Percentiles rank a stretch among this genome's conserved stretches.
Conservation (phyloP, 1,139 yeast species). For the Geotrichum reessii region DNA sequence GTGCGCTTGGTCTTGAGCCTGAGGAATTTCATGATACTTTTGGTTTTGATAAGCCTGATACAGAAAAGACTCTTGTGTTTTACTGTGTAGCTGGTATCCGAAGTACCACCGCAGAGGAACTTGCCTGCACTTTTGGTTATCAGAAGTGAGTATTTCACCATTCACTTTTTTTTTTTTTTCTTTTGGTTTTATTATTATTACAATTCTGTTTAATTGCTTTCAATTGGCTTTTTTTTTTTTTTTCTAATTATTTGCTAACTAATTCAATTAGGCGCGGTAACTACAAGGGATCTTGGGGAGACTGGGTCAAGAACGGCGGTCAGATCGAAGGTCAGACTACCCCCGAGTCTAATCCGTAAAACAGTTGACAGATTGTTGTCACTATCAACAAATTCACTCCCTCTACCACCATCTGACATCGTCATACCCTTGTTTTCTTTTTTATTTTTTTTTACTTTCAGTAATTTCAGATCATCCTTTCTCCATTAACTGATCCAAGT, state of each 20-base stretch:
- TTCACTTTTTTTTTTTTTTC: constrained; percentile 21
- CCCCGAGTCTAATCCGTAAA: neutral
- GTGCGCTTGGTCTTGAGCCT: constrained; percentile 74
- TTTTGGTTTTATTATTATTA: constrained; percentile 20
- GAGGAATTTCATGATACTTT: constrained; percentile 78
- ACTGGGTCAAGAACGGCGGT: constrained; percentile 61
- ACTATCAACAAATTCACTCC: neutral
- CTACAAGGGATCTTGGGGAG: constrained; percentile 66
- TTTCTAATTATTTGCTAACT: neutral
- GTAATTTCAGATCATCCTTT: neutral
- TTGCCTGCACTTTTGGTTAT: constrained; percentile 88
- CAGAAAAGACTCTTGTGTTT: constrained; percentile 70
- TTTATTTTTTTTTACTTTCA: neutral
- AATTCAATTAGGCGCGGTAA: constrained; percentile 40
- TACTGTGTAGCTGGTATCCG: constrained; percentile 93
- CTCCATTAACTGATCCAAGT: neutral
- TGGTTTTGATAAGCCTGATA: constrained; percentile 75
- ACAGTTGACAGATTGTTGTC: neutral
- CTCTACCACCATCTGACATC: neutral
- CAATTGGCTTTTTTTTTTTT: neutral
- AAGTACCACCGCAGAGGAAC: constrained; percentile 83
- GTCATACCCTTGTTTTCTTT: too few relatives aligned
- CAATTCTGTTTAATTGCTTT: neutral
- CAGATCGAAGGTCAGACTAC: constrained; percentile 7
- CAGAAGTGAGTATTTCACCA: constrained; percentile 37